Evolutionary conservation across 768 basidiomycete species (phyloP).

Genomic region (Russula sp.): DNA sequence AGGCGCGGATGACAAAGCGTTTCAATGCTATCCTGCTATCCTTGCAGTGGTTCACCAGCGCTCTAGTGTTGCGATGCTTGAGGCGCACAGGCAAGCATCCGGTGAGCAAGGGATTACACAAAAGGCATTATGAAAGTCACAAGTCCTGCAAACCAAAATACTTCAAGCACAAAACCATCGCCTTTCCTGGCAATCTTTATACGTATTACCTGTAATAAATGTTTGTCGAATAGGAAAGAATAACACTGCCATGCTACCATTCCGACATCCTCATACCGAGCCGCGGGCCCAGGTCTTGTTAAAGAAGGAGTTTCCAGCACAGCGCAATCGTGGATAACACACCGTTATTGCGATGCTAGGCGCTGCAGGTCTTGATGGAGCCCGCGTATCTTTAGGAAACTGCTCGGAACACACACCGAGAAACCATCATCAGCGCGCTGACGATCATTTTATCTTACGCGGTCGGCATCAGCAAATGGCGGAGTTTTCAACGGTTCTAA

Average conservation of each 20-base stretch:
- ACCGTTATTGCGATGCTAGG: slow-evolving; percentile 14
- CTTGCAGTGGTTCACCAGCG: slow-evolving; percentile 13
- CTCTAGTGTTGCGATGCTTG: slow-evolving; percentile 28
- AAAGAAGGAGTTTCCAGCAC: slow-evolving; percentile 2
- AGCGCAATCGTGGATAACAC: slow-evolving; percentile 5
- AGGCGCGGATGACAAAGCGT: slow-evolving; percentile 4
- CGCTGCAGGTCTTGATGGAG: slow-evolving; percentile 10
- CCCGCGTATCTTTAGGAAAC: neutral
- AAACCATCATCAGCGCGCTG: neutral
- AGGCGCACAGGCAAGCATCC: slow-evolving; percentile 17
- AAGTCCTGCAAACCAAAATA: slow-evolving; percentile 9
- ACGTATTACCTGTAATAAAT: slow-evolving; percentile 5
- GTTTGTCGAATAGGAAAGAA: too few relatives aligned
- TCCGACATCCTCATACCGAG: neutral
- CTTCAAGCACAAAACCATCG: slow-evolving; percentile 4
- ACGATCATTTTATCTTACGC: slow-evolving; percentile 5
- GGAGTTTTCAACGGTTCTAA: slow-evolving; percentile 16
- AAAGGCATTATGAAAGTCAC: slow-evolving; percentile 14
- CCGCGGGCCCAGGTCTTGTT: too few relatives aligned
- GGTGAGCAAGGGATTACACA: slow-evolving; percentile 8
- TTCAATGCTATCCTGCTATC: slow-evolving; percentile 22
- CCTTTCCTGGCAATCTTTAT: neutral
- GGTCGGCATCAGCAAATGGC: neutral
- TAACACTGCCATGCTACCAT: neutral
- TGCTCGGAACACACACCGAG: slow-evolving; percentile 15